Base-by-base conservation (phyloP, 768 basidiomycete species). In the Termitomyces heimii region DNA sequence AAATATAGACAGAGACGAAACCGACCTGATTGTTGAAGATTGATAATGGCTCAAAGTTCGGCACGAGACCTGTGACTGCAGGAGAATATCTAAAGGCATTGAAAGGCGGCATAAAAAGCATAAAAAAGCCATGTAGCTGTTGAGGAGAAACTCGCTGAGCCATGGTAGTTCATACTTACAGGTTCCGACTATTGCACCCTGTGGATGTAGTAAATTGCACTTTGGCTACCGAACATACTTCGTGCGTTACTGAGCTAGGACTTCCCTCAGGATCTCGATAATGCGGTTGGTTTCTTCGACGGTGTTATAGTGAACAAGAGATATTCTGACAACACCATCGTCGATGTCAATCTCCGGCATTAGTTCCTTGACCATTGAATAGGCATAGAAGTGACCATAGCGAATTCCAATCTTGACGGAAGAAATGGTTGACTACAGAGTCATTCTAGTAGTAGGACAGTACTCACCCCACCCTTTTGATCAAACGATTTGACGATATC, bases 241-340 rank as follows among this genome's bases (percentile, higher is more conserved):
- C 3, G 28, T 28, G 26, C 16, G 5, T 47, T 56, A 57, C 49
- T 24, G 10, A n/a, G 54, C 57, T 8, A 88, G 66, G 24, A 81
- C 70, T 59, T 82, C 81, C 58, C 80, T 76, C 54, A 88, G 66
- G 47, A 84, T 69, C 0, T 70, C 70, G 31, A 89, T 77, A 60
- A 92, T 84, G 63, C 61, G 72, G 54, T 82, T 68, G 1, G 89
- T 87, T 63, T 92, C 88, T 57, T 83, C 78, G 3, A 86, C 73
- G 0, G 89, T 91, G 64, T 91, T 90, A 63, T 91, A 89, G 62
- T 92, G 90, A 24, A 89, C 87, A 28, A 92, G 67, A 2, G 88
- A 89, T 54, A 91, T 82, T 4, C 90, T 80, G 22, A 90, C 85
- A 3, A 88, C 84, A 0, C 83, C 88, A 57, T 90, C 88, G 0